phyloP scores from a whole-genome alignment of 2,329 filamentous ascomycete genomes.

The Tothia fuscella region DNA sequence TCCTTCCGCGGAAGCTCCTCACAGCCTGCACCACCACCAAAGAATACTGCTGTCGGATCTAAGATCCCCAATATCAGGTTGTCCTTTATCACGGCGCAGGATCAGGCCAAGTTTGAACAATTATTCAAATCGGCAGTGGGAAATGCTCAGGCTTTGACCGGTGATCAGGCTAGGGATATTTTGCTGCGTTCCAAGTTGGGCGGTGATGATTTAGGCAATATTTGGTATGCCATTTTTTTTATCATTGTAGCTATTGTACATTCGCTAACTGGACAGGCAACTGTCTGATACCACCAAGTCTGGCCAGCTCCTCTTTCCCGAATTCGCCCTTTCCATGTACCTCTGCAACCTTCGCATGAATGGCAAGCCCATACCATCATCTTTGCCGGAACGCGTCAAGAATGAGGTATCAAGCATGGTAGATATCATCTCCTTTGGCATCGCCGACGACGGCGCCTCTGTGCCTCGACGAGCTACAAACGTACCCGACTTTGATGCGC shows the following conservation, averaged over 20 bases:
- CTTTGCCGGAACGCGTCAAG: slow-evolving; percentile 71
- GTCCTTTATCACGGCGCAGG: slow-evolving; percentile 88
- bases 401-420: slow-evolving; percentile 99
- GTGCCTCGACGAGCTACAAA: slow-evolving; percentile 45
- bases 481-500: slow-evolving; percentile 56
- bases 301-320: slow-evolving; percentile 89
- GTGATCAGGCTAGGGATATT: slow-evolving; percentile 82
- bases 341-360: slow-evolving; percentile 89
- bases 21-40: slow-evolving; percentile 41
- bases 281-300: slow-evolving; percentile 92
- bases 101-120: slow-evolving; percentile 95
- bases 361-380: slow-evolving; percentile 64
- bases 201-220: slow-evolving; percentile 78
- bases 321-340: slow-evolving; percentile 97
- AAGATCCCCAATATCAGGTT: slow-evolving; percentile 90
- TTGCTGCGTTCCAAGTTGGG: slow-evolving; percentile 79
- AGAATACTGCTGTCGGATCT: slow-evolving; percentile 50
- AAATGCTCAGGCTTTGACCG: slow-evolving; percentile 72
- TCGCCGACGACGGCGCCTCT: slow-evolving; percentile 56
- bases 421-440: slow-evolving; percentile 93
- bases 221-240: slow-evolving; percentile 69
- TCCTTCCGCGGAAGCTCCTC: slow-evolving; percentile 39
- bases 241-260: slow-evolving; percentile 11
- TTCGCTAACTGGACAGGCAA: slow-evolving; percentile 45
- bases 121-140: slow-evolving; percentile 93